Conservation (phyloP, 2,329 filamentous ascomycete species). For the Amesomyces nigricolor region DNA sequence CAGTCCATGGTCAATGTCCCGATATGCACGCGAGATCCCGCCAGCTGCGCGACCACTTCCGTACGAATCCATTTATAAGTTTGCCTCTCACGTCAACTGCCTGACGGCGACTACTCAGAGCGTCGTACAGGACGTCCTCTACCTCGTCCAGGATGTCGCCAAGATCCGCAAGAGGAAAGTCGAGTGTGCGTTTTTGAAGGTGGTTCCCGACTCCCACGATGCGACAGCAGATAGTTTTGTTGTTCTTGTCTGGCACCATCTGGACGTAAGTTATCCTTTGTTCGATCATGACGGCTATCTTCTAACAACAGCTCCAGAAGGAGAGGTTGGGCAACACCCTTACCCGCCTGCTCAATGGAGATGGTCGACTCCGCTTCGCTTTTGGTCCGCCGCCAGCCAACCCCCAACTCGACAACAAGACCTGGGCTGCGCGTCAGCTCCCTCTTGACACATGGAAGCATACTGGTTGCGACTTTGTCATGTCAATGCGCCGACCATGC, state of each 20-base stretch:
- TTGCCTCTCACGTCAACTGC: neutral
- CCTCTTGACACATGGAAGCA: neutral
- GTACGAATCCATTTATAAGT: neutral
- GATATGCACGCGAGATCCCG: too few relatives aligned
- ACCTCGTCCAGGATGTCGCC: neutral
- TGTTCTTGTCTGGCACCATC: slow-evolving; percentile 1
- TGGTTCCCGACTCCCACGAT: neutral
- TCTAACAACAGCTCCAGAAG: neutral
- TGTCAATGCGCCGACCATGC: neutral
- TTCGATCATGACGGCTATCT: too few relatives aligned
- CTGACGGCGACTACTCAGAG: neutral
- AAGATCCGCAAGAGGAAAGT: neutral
- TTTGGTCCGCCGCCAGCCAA: neutral
- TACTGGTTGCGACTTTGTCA: neutral
- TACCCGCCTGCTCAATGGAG: neutral
- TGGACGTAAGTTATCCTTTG: neutral
- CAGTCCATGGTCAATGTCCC: too few relatives aligned
- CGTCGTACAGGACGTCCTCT: neutral
- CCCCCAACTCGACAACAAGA: neutral
- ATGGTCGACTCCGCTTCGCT: neutral
- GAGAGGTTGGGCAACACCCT: neutral
- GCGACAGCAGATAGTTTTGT: neutral
- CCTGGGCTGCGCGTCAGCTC: neutral
- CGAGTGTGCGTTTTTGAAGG: neutral
- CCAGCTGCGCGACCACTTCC: too few relatives aligned